These are phyloP conservation scores for Nasturtium officinale DNA, from an alignment of 345 rosid species.

Conservation along the genomic window DNA sequence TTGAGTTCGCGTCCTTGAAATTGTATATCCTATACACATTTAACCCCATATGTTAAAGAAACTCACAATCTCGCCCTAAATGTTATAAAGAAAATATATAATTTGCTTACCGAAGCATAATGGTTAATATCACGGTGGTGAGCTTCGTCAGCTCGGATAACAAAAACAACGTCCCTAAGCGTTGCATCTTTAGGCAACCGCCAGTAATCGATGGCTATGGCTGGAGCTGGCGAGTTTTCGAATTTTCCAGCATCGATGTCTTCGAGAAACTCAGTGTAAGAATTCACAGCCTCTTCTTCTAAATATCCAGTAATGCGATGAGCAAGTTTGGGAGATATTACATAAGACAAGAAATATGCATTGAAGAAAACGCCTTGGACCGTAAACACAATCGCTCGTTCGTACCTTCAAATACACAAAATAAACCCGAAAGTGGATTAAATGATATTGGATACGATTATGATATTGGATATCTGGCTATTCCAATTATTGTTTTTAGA, in stretches of 20 bases:
- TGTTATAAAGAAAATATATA: background rate
- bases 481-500: background rate
- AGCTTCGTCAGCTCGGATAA: slow-evolving; percentile 69
- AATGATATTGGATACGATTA: background rate
- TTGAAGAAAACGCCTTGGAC: slow-evolving; percentile 67
- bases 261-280: slow-evolving; percentile 61
- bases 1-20: slow-evolving; percentile 54
- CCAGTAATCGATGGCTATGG: slow-evolving; percentile 71
- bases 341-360: slow-evolving; percentile 55
- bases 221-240: slow-evolving; percentile 59
- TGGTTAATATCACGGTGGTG: slow-evolving; percentile 69
- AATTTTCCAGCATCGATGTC: slow-evolving; percentile 60
- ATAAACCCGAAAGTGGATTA: background rate
- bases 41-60: background rate
- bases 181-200: slow-evolving; percentile 57
- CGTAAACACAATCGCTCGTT: slow-evolving; percentile 56
- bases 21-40: slow-evolving; percentile 58
- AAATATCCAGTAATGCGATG: slow-evolving; percentile 62
- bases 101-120: slow-evolving; percentile 58
- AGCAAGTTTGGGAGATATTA: slow-evolving; percentile 62
- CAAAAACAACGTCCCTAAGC: slow-evolving; percentile 59
- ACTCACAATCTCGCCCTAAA: background rate
- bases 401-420: slow-evolving; percentile 37
- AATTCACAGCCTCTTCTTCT: slow-evolving; percentile 67
- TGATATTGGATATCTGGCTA: too few species aligned